These are phyloP conservation scores for Venturia asperata DNA, from an alignment of 2,329 filamentous ascomycete genomes.

Conservation along the genomic window DNA sequence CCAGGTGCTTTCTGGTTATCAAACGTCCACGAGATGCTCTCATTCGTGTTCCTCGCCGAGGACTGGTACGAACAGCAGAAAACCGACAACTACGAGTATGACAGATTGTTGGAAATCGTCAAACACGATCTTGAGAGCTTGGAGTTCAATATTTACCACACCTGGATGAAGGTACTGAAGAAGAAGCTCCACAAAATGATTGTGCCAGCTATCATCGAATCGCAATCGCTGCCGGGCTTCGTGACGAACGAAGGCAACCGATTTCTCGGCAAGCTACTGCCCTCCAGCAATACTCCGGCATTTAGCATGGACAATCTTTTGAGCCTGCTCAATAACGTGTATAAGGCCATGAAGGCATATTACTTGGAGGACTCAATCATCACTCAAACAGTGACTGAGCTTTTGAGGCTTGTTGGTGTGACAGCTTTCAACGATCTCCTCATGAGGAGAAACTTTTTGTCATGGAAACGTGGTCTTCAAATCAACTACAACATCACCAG, in stretches of 20 bases:
- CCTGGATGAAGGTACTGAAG: constrained; percentile 99
- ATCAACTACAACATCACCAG: constrained; percentile 99
- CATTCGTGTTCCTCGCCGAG: constrained; percentile 96
- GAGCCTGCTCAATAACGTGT: constrained; percentile 91
- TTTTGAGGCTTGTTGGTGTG: constrained; percentile 86
- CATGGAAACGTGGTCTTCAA: constrained; percentile 97
- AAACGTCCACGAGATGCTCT: constrained; percentile 99
- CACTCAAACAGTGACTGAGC: constrained; percentile 88
- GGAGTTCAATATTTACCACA: constrained; percentile 99
- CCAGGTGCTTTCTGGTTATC: constrained; percentile 98
- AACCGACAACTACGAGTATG: constrained; percentile 98
- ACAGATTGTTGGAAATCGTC: constrained; percentile 93
- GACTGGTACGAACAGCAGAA: constrained; percentile 99
- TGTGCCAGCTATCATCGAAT: constrained; percentile 97
- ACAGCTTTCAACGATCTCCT: constrained; percentile 97
- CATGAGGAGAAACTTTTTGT: constrained; percentile 97
- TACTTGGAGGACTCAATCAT: constrained; percentile 96
- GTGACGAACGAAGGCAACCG: constrained; percentile 98
- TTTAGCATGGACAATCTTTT: constrained; percentile 99
- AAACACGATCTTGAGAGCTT: constrained; percentile 98
- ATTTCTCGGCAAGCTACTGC: constrained; percentile 93
- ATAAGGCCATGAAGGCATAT: constrained; percentile 98
- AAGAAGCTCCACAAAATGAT: constrained; percentile 99
- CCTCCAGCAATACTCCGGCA: constrained; percentile 82
- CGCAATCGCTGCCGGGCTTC: constrained; percentile 93